Evolutionary conservation across 352 stramenopile genomes (phyloP), one percentile per base, ranked within the genome.

Genomic region (Globisporangium canariense): DNA sequence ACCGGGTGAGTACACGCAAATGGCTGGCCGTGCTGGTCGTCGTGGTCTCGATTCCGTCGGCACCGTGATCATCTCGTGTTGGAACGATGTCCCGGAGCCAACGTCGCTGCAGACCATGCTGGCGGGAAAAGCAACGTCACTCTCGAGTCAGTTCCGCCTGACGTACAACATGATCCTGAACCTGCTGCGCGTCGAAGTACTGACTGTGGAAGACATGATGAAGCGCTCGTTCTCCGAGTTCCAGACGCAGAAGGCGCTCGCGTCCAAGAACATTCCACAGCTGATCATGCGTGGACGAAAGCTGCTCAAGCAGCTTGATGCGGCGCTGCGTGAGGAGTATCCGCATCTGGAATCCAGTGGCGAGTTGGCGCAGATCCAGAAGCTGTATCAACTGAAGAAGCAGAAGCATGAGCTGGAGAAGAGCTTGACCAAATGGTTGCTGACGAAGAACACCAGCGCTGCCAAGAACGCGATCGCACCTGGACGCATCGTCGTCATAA

Each of bases 91-190:
- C 52, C 98, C 99, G 65, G 97, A 99, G 64, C 96, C 71, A 0
- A 92, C 74, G 43, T 91, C 95, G 13, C 72, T 98, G 54, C 83
- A 91, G 66, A 96, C 90, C 32, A 98, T 99, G 89, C 76, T 99
- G 28, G 98, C 94, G 25, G 97, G 97, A 28, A 94, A 92, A 52
- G 94, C 96, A 6, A 98, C 95, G 13, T 94, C 94, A 54, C 81
- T 99, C 5, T 89, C 90, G 55, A 98, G 92, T 62, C 94, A 98
- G 77, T 99, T 99, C 79, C 85, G 97, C 8, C 74, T 99, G 60
- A 98, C 94, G n/a, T 99, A 98, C 76, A 98, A 97, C 60, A 99
- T 99, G 97, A 98, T 99, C 63, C 76, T 99, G 60, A 99, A 98
- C 73, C 71, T 99, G 14, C 75, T 99, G 30, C 91, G 97, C 43